phyloP scores from a whole-genome alignment of 2,329 filamentous ascomycete species.

The Trichoderma sp. region DNA sequence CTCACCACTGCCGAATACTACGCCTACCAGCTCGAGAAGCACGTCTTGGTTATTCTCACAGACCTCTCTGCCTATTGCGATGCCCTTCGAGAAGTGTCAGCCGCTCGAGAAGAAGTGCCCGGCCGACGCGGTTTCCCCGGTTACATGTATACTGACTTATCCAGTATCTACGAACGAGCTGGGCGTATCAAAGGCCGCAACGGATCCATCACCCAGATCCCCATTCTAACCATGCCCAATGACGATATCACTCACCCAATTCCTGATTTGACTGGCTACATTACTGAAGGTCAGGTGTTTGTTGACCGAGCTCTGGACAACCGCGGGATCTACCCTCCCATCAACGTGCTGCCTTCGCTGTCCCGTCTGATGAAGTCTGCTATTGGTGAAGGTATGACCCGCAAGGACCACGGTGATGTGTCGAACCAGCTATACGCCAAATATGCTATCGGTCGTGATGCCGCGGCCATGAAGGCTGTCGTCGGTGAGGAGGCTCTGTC shows the following conservation, averaged over 20 bases:
- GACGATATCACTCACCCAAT: slow-evolving; percentile 99
- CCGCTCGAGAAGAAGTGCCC: slow-evolving; percentile 96
- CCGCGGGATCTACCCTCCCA: slow-evolving; percentile 96
- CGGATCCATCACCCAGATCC: slow-evolving; percentile 98
- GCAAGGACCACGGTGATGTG: slow-evolving; percentile 95
- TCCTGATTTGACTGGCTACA: slow-evolving; percentile 97
- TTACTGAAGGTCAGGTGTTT: slow-evolving; percentile 98
- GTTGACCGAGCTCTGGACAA: slow-evolving; percentile 91
- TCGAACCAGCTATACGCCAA: slow-evolving; percentile 99
- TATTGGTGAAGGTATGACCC: slow-evolving; percentile 94
- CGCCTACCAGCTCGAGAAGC: slow-evolving; percentile 99
- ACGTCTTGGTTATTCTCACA: slow-evolving; percentile 97
- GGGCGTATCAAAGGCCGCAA: slow-evolving; percentile 96
- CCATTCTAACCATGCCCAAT: slow-evolving; percentile 99
- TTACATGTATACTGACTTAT: slow-evolving; percentile 99
- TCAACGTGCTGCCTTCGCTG: slow-evolving; percentile 96
- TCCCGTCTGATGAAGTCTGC: slow-evolving; percentile 99
- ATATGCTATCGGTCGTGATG: slow-evolving; percentile 98
- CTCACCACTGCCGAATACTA: slow-evolving; percentile 99
- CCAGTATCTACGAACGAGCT: slow-evolving; percentile 98
- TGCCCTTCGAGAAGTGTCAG: slow-evolving; percentile 96
- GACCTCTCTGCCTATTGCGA: slow-evolving; percentile 98
- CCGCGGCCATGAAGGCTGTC: slow-evolving; percentile 98
- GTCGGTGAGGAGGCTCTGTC: slow-evolving; percentile 97
- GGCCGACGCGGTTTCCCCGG: slow-evolving; percentile 98